These are phyloP conservation scores for Citrullus colocynthis DNA, from an alignment of 306 rosid genomes.

Conservation along the genomic window DNA sequence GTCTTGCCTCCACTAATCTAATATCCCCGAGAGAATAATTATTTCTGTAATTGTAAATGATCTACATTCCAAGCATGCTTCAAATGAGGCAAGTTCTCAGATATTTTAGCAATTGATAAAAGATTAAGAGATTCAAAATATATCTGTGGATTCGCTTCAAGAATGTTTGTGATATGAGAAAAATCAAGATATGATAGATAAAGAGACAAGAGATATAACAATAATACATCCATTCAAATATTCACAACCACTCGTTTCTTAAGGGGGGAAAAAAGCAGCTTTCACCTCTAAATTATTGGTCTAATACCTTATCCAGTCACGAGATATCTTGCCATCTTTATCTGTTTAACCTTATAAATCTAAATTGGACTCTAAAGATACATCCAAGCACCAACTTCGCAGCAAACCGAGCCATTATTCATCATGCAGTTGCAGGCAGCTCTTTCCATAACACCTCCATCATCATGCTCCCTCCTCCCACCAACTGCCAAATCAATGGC, in stretches of 20 bases:
- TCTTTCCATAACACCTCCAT: slow-evolving; percentile 13
- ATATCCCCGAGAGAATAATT: background rate
- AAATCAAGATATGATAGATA: background rate
- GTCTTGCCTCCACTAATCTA: background rate
- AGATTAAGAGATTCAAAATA: background rate
- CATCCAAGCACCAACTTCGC: background rate
- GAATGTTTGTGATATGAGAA: background rate
- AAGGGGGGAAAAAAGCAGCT: background rate
- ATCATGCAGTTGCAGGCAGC: slow-evolving; percentile 20
- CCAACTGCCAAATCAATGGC: slow-evolving; percentile 13
- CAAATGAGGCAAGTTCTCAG: background rate
- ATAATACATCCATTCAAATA: background rate
- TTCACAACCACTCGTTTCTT: background rate
- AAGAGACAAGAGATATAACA: background rate
- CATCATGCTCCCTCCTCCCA: background rate
- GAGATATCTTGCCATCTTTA: slow-evolving; percentile 14
- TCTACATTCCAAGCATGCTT: background rate
- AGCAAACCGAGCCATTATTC: background rate
- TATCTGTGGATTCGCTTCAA: background rate
- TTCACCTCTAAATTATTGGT: background rate
- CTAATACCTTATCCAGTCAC: slow-evolving; percentile 15
- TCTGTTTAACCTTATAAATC: slow-evolving; percentile 10
- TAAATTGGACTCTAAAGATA: background rate
- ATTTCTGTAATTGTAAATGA: background rate
- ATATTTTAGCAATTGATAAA: background rate